These are phyloP conservation scores for Trametes meyenii DNA, from an alignment of 768 basidiomycete genomes.

Conservation along the genomic window DNA sequence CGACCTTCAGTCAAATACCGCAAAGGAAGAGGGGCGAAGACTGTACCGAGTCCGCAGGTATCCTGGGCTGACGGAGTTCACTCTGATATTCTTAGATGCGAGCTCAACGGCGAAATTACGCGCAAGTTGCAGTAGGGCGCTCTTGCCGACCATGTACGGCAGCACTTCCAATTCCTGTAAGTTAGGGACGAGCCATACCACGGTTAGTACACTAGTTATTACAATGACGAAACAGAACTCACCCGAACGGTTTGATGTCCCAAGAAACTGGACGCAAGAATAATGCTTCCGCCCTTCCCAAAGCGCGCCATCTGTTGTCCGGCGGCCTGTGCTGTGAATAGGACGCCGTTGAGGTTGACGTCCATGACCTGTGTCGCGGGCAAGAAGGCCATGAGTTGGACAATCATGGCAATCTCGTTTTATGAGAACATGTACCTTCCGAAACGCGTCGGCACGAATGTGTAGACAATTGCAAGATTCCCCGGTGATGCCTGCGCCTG, in stretches of 20 bases:
- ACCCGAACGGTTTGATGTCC: slow-evolving; percentile 27
- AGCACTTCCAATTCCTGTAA: slow-evolving; percentile 37
- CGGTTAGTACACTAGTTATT: slow-evolving; percentile 62
- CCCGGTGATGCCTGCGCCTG: slow-evolving; percentile 69
- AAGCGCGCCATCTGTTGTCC: slow-evolving; percentile 38
- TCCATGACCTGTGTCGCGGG: slow-evolving; percentile 51
- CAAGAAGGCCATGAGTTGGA: background rate
- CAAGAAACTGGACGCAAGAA: slow-evolving; percentile 44
- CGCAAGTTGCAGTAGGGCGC: slow-evolving; percentile 73
- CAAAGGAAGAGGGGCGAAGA: background rate
- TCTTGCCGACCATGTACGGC: slow-evolving; percentile 68
- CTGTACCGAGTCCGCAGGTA: slow-evolving; percentile 63
- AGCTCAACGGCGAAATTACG: slow-evolving; percentile 81
- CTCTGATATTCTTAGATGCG: slow-evolving; percentile 60
- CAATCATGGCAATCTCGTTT: background rate
- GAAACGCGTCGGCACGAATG: slow-evolving; percentile 62
- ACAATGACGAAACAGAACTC: slow-evolving; percentile 40
- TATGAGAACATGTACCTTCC: slow-evolving; percentile 45
- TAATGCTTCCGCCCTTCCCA: slow-evolving; percentile 40
- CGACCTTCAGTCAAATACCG: background rate
- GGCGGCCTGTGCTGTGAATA: slow-evolving; percentile 40
- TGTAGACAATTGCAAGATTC: slow-evolving; percentile 59
- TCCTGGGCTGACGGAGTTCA: slow-evolving; percentile 74
- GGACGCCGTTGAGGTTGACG: slow-evolving; percentile 54
- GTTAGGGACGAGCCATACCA: slow-evolving; percentile 64